Evolutionary conservation across 768 basidiomycete species (phyloP), one percentile per base, ranked within the genome.

Genomic region (Pleurotus tuber-regium): DNA sequence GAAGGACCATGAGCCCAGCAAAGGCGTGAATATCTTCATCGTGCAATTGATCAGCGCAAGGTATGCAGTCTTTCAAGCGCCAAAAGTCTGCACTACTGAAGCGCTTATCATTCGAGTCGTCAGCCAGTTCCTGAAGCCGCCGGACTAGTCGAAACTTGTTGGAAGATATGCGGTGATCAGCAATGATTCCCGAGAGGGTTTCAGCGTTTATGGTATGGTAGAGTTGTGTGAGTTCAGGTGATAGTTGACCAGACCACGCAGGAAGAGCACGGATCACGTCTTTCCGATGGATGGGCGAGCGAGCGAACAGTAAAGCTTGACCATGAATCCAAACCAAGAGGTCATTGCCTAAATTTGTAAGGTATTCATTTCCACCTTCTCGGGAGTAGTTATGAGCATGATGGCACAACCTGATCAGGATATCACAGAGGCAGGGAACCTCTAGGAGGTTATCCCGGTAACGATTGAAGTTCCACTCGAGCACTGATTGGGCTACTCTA

Each of bases 121-220:
- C 62, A 2, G 80, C 71, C 52, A 78, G 68, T 18, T 82, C 76
- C 2, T 72, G 72, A n/a, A 93, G 66, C 43, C 78, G 78, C 25
- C 84, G 80, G 21, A 87, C 87, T 18, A 91, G 64, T 12, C 86
- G 78, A 63, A 93, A 92, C 63, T 90, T 92, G 64, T 85, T 88
- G 2, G 84, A 81, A 2, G 77, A 73, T 52, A 84, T 80, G n/a
- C 73, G 75, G 51, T 69, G 66, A 59, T 88, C 84, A 11, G 69
- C 73, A 24, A 94, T 73, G 30, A 84, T 73, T 2, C 64, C 61
- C 9, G 80, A 80, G 21, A 91, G 61, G 50, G 72, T 71, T 8
- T 73, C 66, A 1, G 74, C 58, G 11, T 75, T 70, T 47, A 82
- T 73, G 33, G 75, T 72, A 11, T 76, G 68, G 26, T 70, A 74